Conservation (phyloP, 1,139 yeast genomes). For the Candida labiduridarum region DNA sequence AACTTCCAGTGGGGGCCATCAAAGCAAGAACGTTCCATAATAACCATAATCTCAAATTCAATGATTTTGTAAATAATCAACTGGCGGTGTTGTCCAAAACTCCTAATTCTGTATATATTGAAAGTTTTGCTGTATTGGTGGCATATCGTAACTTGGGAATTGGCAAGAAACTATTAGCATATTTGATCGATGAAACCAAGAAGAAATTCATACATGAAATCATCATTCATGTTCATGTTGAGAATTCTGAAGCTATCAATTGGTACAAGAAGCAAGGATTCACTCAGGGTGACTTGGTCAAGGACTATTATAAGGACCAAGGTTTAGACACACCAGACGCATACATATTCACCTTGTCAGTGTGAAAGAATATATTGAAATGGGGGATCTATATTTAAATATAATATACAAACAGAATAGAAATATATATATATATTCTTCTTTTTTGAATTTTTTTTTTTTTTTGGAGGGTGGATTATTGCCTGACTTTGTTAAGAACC, state of each 20-base stretch:
- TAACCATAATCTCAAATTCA: conserved; percentile 26
- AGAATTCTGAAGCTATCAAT: conserved; percentile 44
- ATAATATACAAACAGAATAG: conserved; percentile 3
- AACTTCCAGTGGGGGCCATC: conserved; percentile 73
- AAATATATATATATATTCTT: neutral
- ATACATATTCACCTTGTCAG: conserved; percentile 30
- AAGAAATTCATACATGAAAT: conserved; percentile 56
- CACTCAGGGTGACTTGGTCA: conserved; percentile 39
- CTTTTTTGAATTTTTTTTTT: neutral
- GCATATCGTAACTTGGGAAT: conserved; percentile 63
- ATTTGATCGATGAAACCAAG: conserved; percentile 56
- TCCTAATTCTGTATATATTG: conserved; percentile 61
- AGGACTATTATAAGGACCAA: conserved; percentile 55
- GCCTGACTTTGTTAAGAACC: too few species aligned
- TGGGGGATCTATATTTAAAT: conserved; percentile 3
- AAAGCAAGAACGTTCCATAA: conserved; percentile 50
- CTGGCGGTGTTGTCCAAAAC: conserved; percentile 31
- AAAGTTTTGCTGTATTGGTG: conserved; percentile 65
- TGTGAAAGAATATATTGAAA: conserved; percentile 17
- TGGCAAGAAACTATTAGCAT: conserved; percentile 60
- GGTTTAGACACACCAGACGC: conserved; percentile 52
- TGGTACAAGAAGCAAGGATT: conserved; percentile 66
- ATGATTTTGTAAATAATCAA: conserved; percentile 23
- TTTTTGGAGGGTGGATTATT: neutral
- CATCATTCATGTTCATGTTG: conserved; percentile 59